Base-by-base conservation (phyloP, 2,329 filamentous ascomycete species). In the Aspergillus caelatus region DNA sequence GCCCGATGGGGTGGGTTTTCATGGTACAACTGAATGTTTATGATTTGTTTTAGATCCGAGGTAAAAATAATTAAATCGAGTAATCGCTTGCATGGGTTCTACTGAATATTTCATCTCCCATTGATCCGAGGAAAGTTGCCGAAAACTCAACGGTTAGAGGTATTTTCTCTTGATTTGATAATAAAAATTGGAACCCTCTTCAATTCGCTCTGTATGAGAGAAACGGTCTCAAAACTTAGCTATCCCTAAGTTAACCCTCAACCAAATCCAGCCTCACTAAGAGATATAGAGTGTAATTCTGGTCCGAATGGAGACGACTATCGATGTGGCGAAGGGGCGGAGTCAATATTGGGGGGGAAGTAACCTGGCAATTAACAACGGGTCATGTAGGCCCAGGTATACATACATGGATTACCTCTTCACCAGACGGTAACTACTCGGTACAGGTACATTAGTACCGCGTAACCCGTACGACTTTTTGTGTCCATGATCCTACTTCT, bases 391-490 rank as follows among this genome's bases (percentile, higher is more conserved):
- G 14, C 1, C 21, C 2, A 32, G 39, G 28, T 19, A 36, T 26
- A 34, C 30, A 60, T 30, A 43, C 23, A 32, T 19, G 26, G 28
- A 21, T 39, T 39, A 34, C 16, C 36, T 60, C 53, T 28, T 23
- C 16, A 34, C 30, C 23, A 45, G 26, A 21, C n/a, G 32, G 46
- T 26, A n/a, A 50, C 43, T 41, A 28, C 11, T 39, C 8, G 46
- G 45, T 39, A 53, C 23, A 28, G 32, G 32, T 59, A 41, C 39
- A 41, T 41, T 41, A 41, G 39, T 41, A 39, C 45, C 26, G 34
- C 46, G 28, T 53, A 39, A 52, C 39, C 36, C 32, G 60, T 62
- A 50, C 36, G 46, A 62, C 60, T 21, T 28, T 23, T 28, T 21
- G 26, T 34, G 21, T n/a, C 54, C 34, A 21, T 41, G 46, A 62